Evolutionary conservation across 768 basidiomycete species (phyloP).

Genomic region (Crucibulum laeve): DNA sequence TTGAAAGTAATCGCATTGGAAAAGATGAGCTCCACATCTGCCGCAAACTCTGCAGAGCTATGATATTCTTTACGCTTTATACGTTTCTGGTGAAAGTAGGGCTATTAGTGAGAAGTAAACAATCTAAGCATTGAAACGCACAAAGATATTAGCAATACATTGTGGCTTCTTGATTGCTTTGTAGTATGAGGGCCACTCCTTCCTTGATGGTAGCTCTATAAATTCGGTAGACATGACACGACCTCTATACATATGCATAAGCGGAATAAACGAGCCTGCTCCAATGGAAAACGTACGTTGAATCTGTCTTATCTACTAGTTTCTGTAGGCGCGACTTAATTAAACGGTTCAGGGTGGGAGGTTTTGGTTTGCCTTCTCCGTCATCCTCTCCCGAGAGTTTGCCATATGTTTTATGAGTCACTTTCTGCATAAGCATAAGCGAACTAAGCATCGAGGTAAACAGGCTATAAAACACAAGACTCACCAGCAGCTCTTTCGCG

Average conservation of each 20-base stretch:
- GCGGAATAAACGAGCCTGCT: slow-evolving; percentile 1
- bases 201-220: slow-evolving; percentile 79
- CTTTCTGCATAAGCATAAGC: slow-evolving; percentile 31
- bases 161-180: slow-evolving; percentile 74
- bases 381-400: slow-evolving; percentile 40
- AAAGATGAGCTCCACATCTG: slow-evolving; percentile 88
- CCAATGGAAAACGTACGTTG: slow-evolving; percentile 43
- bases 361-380: slow-evolving; percentile 48
- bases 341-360: slow-evolving; percentile 59
- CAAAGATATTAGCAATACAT: slow-evolving; percentile 73
- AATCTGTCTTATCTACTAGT: slow-evolving; percentile 67
- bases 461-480: slow-evolving; percentile 17
- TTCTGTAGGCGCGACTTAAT: slow-evolving; percentile 71
- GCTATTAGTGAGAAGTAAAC: slow-evolving; percentile 5
- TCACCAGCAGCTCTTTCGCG: slow-evolving; percentile 77
- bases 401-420: slow-evolving; percentile 42
- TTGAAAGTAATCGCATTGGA: slow-evolving; percentile 88
- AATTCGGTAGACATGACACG: slow-evolving; percentile 69
- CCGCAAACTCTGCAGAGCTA: slow-evolving; percentile 65
- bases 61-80: slow-evolving; percentile 78
- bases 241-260: slow-evolving; percentile 40
- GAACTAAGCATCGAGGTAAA: slow-evolving; percentile 1
- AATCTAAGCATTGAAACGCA: slow-evolving; percentile 29
- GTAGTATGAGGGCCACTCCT: slow-evolving; percentile 78
- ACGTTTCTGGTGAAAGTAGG: slow-evolving; percentile 53